Conservation (phyloP, 495 filamentous ascomycete genomes). For the Chaetomium cochliodes region DNA sequence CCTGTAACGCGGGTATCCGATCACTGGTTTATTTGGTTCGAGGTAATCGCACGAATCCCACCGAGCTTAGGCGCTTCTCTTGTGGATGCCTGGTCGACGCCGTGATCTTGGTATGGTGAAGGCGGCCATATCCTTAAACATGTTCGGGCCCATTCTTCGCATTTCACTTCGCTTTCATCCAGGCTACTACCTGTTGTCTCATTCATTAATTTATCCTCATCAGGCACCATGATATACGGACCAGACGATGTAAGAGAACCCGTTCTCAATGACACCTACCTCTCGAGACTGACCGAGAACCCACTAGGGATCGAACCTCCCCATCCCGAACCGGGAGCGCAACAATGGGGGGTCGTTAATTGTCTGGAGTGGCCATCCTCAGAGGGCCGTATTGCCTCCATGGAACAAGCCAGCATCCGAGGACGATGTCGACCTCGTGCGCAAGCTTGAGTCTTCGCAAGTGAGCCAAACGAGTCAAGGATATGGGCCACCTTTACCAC, state of each 20-base stretch:
- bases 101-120: background rate
- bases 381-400: background rate
- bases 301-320: constrained; percentile 10
- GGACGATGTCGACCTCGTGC: background rate
- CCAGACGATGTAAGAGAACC: constrained; percentile 4
- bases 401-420: constrained; percentile 1
- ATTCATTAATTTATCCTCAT: background rate
- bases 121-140: background rate
- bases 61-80: background rate
- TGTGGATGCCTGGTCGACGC: background rate
- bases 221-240: background rate
- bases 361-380: background rate
- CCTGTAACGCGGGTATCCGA: background rate
- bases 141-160: background rate
- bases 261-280: background rate
- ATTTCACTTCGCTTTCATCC: background rate
- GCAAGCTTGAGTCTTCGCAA: background rate
- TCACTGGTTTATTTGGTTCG: background rate
- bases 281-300: background rate
- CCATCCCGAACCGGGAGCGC: constrained; percentile 13
- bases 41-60: background rate
- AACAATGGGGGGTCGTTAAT: constrained; percentile 12
- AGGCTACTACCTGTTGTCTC: background rate
- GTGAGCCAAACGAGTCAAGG: too few species aligned
- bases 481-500: background rate